phyloP scores from a whole-genome alignment of 495 filamentous ascomycete species.

The Talaromyces nanjingensis region DNA sequence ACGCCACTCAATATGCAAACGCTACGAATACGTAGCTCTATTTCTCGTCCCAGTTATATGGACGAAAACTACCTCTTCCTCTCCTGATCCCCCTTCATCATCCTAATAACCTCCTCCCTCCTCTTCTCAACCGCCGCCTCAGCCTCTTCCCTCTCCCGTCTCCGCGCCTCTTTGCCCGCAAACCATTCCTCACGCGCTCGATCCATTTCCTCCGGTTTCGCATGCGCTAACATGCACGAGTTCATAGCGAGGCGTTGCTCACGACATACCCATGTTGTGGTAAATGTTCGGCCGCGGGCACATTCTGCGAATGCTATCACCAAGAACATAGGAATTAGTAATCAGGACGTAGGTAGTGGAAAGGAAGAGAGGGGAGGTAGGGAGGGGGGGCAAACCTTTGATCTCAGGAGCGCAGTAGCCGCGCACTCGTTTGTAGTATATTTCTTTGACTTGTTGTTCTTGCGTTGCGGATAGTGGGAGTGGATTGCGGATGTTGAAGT shows the following conservation, averaged over 20 bases:
- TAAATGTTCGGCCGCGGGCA: constrained; percentile 76
- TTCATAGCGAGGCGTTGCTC: constrained; percentile 79
- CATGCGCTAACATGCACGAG: constrained; percentile 79
- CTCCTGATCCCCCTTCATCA: constrained; percentile 51
- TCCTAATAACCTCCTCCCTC: constrained; percentile 37
- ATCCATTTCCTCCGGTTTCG: constrained; percentile 79
- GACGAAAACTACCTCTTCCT: constrained; percentile 13
- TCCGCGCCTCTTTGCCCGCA: constrained; percentile 57
- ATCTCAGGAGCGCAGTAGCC: constrained; percentile 76
- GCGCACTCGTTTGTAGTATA: constrained; percentile 85
- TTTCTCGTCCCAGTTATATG: too few species aligned
- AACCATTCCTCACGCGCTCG: constrained; percentile 94
- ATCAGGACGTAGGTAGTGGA: neutral
- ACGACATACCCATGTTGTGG: constrained; percentile 78
- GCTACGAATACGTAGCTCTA: too few species aligned
- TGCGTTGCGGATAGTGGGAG: constrained; percentile 87
- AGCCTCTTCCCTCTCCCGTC: constrained; percentile 54
- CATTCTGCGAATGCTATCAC: constrained; percentile 81
- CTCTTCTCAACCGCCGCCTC: constrained; percentile 39
- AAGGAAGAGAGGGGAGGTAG: too few species aligned
- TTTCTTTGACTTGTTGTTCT: constrained; percentile 81
- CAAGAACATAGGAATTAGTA: constrained; percentile 7
- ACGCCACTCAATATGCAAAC: constrained; percentile 6
- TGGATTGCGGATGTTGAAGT: constrained; percentile 61
- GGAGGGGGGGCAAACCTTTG: constrained; percentile 50